These are phyloP conservation scores for Barnettozyma salicaria DNA, from an alignment of 805 yeast species.

Conservation along the genomic window DNA sequence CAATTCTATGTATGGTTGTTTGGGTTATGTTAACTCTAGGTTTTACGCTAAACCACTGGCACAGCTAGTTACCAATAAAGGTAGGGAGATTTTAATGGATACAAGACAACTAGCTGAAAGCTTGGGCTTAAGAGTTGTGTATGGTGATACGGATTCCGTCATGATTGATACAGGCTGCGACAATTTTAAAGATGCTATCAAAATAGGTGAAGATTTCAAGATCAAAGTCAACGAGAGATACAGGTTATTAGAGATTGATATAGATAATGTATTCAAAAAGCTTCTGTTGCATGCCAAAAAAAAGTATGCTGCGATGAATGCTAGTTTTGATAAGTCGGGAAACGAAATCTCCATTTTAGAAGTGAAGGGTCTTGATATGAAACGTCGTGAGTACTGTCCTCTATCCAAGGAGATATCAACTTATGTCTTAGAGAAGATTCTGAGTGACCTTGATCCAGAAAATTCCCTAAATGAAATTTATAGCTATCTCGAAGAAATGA, in stretches of 20 bases:
- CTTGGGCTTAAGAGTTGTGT: conserved; percentile 76
- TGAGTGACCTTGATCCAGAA: conserved; percentile 71
- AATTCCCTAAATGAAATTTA: conserved; percentile 68
- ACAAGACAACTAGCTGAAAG: conserved; percentile 90
- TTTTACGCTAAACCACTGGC: conserved; percentile 96
- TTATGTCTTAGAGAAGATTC: conserved; percentile 61
- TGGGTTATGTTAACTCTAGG: conserved; percentile 86
- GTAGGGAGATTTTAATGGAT: conserved; percentile 90
- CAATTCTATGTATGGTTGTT: conserved; percentile 99
- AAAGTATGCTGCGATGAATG: conserved; percentile 91
- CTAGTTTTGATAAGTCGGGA: conserved; percentile 44
- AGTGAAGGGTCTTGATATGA: conserved; percentile 95
- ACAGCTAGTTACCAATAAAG: conserved; percentile 89
- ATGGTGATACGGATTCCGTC: conserved; percentile 98
- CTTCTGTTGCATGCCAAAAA: conserved; percentile 88
- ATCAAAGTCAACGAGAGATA: conserved; percentile 82
- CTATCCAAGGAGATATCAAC: conserved; percentile 84
- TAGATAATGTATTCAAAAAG: conserved; percentile 86
- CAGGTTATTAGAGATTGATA: conserved; percentile 83
- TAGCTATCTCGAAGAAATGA: conserved; percentile 58
- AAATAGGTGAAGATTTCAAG: conserved; percentile 83
- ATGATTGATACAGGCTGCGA: conserved; percentile 90
- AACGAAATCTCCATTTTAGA: conserved; percentile 59
- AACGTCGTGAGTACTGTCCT: conserved; percentile 93
- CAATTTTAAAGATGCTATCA: conserved; percentile 63